Percentiles rank a stretch among this genome's conserved stretches.
These are phyloP conservation scores for Pleurotus tuoliensis DNA, from an alignment of 768 basidiomycete genomes.

Conservation along the genomic window DNA sequence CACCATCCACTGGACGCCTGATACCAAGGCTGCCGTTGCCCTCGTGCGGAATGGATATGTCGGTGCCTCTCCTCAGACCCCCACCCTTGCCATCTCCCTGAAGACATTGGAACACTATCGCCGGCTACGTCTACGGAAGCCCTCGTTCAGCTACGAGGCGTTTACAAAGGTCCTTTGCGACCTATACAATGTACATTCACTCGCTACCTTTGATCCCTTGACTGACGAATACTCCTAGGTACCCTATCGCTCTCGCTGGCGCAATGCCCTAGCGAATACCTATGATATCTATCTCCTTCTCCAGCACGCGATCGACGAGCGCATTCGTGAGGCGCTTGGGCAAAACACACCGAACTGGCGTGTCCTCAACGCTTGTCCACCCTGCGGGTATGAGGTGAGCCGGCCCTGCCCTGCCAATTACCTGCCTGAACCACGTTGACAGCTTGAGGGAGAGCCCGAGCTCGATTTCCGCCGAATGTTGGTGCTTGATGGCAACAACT, in stretches of 20 bases:
- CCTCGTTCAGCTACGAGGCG: conserved; percentile 20
- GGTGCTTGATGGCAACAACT: conserved; percentile 23
- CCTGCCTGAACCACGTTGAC: no score
- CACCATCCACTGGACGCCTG: conserved; percentile 1
- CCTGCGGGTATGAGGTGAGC: conserved; percentile 18
- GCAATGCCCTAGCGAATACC: conserved; percentile 13
- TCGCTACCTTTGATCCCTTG: not conserved
- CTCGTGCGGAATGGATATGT: conserved; percentile 18
- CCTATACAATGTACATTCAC: conserved; percentile 15
- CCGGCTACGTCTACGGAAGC: conserved; percentile 10
- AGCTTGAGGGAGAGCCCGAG: conserved; percentile 17
- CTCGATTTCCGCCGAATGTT: conserved; percentile 16
- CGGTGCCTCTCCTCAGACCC: conserved; percentile 11
- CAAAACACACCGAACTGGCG: conserved; percentile 16
- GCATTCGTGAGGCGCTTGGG: conserved; percentile 12
- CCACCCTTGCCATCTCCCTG: conserved; percentile 18
- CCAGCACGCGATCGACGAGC: conserved; percentile 6
- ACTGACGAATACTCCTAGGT: conserved; percentile 12
- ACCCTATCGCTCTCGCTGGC: conserved; percentile 14
- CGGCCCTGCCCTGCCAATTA: not conserved
- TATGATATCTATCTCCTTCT: conserved; percentile 18
- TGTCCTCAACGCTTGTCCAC: conserved; percentile 21
- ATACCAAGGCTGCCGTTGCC: conserved; percentile 8
- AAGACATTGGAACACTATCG: conserved; percentile 20
- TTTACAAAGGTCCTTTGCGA: conserved; percentile 22